phyloP scores from a whole-genome alignment of 352 stramenopile species.

The Labyrinthula sp. region DNA sequence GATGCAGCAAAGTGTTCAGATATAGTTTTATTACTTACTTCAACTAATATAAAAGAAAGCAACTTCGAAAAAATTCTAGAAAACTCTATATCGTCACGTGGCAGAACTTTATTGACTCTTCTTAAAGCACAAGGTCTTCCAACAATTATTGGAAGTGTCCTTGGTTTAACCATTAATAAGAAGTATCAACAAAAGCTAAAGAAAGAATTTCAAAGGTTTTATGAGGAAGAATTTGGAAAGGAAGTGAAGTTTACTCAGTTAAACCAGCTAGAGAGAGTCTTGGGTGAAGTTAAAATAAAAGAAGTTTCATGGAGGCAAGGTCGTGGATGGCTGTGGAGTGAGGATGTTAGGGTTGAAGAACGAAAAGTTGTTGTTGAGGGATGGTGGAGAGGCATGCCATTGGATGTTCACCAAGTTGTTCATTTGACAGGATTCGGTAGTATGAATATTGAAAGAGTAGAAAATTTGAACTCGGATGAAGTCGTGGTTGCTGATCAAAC shows the following conservation, averaged over 20 bases:
- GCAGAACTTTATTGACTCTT: constrained; percentile 24
- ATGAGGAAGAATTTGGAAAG: constrained; percentile 24
- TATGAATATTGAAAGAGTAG: constrained; percentile 48
- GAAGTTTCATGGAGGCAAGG: constrained; percentile 1
- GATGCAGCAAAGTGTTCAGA: no score
- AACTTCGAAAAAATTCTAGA: constrained; percentile 13
- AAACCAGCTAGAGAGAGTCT: constrained; percentile 12
- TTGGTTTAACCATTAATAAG: constrained; percentile 11
- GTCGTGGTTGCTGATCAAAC: constrained; percentile 44
- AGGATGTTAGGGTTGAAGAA: not conserved
- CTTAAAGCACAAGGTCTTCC: constrained; percentile 29
- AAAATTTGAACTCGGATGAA: constrained; percentile 31
- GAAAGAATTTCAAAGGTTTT: constrained; percentile 25
- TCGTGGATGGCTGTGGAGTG: not conserved
- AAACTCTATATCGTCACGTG: constrained; percentile 16
- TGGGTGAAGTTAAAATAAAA: not conserved
- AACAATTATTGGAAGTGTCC: constrained; percentile 19
- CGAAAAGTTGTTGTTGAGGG: constrained; percentile 48
- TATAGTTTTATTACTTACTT: no score
- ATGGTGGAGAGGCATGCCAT: constrained; percentile 74
- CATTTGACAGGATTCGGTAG: constrained; percentile 86
- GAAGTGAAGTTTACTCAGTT: constrained; percentile 20
- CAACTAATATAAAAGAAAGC: no score
- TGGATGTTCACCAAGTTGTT: constrained; percentile 79
- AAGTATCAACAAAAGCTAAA: constrained; percentile 14